phyloP scores from a whole-genome alignment of 495 filamentous ascomycete species.

The Lindgomyces ingoldianus region DNA sequence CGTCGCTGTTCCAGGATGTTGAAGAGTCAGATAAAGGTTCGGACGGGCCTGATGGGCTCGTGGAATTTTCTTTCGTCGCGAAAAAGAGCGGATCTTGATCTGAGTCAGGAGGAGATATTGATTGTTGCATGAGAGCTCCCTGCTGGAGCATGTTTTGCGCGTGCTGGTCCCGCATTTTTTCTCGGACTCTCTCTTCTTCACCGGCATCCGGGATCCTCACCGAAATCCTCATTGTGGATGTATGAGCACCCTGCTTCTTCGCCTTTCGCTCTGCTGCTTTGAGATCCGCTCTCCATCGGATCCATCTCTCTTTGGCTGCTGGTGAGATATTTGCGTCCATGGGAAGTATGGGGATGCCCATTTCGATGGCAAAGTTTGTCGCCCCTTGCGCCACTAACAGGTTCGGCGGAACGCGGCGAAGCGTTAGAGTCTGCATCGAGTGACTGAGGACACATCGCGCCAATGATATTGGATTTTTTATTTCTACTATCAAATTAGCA shows the following conservation, averaged over 20 bases:
- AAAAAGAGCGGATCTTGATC: slow-evolving; percentile 11
- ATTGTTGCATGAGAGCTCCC: slow-evolving; percentile 19
- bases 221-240: slow-evolving; percentile 62
- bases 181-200: slow-evolving; percentile 32
- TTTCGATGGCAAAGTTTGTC: slow-evolving; percentile 75
- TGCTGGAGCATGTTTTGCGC: slow-evolving; percentile 37
- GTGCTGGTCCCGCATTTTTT: slow-evolving; percentile 36
- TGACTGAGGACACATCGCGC: slow-evolving; percentile 80
- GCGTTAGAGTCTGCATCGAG: slow-evolving; percentile 68
- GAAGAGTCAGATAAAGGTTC: slow-evolving; percentile 18
- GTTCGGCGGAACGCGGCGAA: slow-evolving; percentile 89
- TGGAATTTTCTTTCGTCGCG: neutral
- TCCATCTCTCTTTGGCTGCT: slow-evolving; percentile 70
- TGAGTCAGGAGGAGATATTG: slow-evolving; percentile 28
- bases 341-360: slow-evolving; percentile 67
- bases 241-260: slow-evolving; percentile 46
- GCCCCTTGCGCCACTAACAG: slow-evolving; percentile 84
- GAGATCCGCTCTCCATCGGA: slow-evolving; percentile 76
- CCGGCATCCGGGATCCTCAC: slow-evolving; percentile 55
- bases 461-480: slow-evolving; percentile 88
- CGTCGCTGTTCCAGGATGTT: slow-evolving; percentile 18
- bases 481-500: slow-evolving; percentile 54
- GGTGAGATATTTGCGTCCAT: slow-evolving; percentile 74
- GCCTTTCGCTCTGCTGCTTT: slow-evolving; percentile 52
- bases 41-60: slow-evolving; percentile 5